These are phyloP conservation scores for Trichoderma semiorbis DNA, from an alignment of 2,329 filamentous ascomycete species.

Conservation along the genomic window DNA sequence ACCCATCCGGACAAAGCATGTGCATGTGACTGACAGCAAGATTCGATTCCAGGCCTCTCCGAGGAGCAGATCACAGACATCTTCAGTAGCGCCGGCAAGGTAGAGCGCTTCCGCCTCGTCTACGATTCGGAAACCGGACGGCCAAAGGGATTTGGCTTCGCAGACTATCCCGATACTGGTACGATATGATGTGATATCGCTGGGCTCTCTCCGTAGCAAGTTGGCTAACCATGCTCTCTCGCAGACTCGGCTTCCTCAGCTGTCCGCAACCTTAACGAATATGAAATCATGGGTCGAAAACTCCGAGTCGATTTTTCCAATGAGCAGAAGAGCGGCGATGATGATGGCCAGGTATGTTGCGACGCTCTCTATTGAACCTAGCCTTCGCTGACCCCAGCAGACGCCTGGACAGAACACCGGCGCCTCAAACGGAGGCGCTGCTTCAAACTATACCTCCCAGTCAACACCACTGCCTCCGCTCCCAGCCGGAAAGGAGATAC, in stretches of 20 bases:
- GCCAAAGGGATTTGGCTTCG: conserved; percentile 95
- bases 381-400: conserved; percentile 10
- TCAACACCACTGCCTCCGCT: conserved; percentile 68
- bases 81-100: conserved; percentile 84
- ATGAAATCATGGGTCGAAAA: conserved; percentile 92
- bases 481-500: conserved; percentile 79
- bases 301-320: conserved; percentile 95
- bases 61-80: conserved; percentile 96
- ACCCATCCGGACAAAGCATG: neutral
- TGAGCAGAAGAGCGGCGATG: conserved; percentile 74
- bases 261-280: conserved; percentile 91
- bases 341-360: conserved; percentile 32
- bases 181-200: conserved; percentile 25
- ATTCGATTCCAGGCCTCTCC: conserved; percentile 67
- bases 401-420: conserved; percentile 26
- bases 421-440: conserved; percentile 34
- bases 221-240: conserved; percentile 20
- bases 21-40: conserved; percentile 22
- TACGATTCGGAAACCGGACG: conserved; percentile 94
- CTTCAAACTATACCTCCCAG: conserved; percentile 33
- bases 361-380: neutral
- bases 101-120: conserved; percentile 87
- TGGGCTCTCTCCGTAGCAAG: neutral
- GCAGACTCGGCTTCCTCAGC: conserved; percentile 80
- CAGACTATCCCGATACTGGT: conserved; percentile 91